These are phyloP conservation scores for Gomphus bonarii DNA, from an alignment of 1,284 basidiomycete species.

Conservation along the genomic window DNA sequence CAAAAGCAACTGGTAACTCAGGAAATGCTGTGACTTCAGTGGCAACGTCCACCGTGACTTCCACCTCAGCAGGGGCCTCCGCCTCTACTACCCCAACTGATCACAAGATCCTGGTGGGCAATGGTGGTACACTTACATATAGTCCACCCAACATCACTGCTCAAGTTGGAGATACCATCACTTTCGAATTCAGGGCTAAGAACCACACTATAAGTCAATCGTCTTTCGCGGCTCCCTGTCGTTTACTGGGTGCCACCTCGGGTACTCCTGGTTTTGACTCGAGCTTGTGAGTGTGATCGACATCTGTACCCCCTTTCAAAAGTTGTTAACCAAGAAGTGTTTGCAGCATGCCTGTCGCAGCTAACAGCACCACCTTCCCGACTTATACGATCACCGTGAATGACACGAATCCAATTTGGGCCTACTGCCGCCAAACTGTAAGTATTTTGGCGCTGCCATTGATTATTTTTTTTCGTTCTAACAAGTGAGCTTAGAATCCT, in stretches of 20 bases:
- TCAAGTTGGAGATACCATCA: constrained; percentile 46
- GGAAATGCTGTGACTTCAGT: constrained; percentile 18
- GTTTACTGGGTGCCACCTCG: constrained; percentile 34
- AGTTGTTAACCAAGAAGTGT: constrained; percentile 11
- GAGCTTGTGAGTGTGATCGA: constrained; percentile 33
- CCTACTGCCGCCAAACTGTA: constrained; percentile 34
- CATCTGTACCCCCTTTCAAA: neutral
- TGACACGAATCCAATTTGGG: constrained; percentile 42
- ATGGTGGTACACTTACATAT: constrained; percentile 36
- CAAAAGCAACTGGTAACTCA: constrained; percentile 24
- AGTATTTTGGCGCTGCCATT: constrained; percentile 16
- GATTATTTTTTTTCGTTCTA: constrained; percentile 15
- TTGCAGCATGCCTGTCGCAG: constrained; percentile 37
- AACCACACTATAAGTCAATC: constrained; percentile 48
- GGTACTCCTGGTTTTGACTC: constrained; percentile 51
- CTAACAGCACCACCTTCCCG: constrained; percentile 35
- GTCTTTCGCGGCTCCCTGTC: constrained; percentile 46
- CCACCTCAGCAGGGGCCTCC: constrained; percentile 21
- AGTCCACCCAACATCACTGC: constrained; percentile 47
- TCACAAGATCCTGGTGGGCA: constrained; percentile 43
- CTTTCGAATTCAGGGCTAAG: constrained; percentile 45
- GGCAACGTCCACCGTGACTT: constrained; percentile 12
- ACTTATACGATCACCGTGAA: constrained; percentile 46
- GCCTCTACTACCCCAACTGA: constrained; percentile 24
- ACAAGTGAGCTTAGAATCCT: constrained; percentile 25